Conservation (phyloP, 2,329 filamentous ascomycete genomes). For the Nothomitra cinnamomea region DNA sequence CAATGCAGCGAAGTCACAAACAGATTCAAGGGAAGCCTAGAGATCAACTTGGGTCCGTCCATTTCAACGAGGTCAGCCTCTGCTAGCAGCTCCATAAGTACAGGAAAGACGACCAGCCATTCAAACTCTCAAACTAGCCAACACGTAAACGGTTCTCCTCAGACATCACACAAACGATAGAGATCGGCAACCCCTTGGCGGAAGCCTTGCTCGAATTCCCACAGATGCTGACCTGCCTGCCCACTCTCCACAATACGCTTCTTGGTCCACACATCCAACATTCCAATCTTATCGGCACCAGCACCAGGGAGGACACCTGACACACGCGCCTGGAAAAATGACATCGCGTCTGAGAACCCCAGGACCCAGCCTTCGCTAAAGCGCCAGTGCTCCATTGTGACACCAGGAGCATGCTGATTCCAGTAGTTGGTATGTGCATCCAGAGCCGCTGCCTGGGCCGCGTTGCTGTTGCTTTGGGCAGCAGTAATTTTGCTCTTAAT, state of each 20-base stretch:
- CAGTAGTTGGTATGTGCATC: constrained; percentile 33
- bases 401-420: constrained; percentile 27
- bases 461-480: constrained; percentile 24
- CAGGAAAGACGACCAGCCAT: too few relatives aligned
- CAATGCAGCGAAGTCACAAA: too few relatives aligned
- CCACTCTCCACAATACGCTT: constrained; percentile 36
- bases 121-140: too few relatives aligned
- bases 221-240: constrained; percentile 26
- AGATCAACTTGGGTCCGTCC: too few relatives aligned
- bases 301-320: constrained; percentile 14
- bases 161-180: background rate
- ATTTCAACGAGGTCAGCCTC: too few relatives aligned
- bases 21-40: too few relatives aligned
- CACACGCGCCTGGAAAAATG: constrained; percentile 30
- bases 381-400: constrained; percentile 33
- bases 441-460: constrained; percentile 21
- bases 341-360: constrained; percentile 36
- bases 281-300: constrained; percentile 36
- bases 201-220: constrained; percentile 34
- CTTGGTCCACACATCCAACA: constrained; percentile 38
- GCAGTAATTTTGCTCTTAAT: constrained; percentile 21
- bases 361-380: constrained; percentile 38
- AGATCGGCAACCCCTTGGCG: constrained; percentile 23
- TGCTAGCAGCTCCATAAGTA: too few relatives aligned
- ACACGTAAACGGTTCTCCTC: too few relatives aligned